Conservation (phyloP, 257 asterid species). For the Parsonsia alboflavescens region DNA sequence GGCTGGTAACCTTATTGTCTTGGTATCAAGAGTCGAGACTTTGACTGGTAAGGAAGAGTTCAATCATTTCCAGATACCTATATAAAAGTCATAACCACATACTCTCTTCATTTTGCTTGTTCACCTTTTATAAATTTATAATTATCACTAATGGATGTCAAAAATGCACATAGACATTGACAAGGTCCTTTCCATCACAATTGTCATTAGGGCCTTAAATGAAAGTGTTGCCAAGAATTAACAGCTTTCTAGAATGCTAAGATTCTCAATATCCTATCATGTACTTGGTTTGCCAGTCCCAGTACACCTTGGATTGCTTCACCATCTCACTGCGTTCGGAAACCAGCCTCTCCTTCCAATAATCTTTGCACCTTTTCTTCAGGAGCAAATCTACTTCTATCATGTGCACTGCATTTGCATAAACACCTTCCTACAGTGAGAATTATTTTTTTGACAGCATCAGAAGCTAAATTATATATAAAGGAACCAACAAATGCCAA, state of each 20-base stretch:
- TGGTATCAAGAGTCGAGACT: too few species aligned
- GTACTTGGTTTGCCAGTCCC: conserved; percentile 67
- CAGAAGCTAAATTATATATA: background rate
- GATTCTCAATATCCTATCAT: conserved; percentile 52
- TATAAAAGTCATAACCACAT: too few species aligned
- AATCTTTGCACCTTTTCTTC: conserved; percentile 67
- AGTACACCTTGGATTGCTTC: conserved; percentile 64
- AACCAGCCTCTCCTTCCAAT: conserved; percentile 64
- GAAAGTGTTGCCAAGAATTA: background rate
- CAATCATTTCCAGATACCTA: too few species aligned
- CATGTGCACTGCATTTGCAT: conserved; percentile 57
- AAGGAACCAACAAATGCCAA: background rate
- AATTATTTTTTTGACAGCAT: background rate
- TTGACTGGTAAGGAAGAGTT: too few species aligned
- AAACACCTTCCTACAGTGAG: conserved; percentile 54
- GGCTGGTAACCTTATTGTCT: too few species aligned
- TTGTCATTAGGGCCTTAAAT: background rate
- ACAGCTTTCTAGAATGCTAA: background rate
- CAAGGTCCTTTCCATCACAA: too few species aligned
- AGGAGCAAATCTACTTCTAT: conserved; percentile 60
- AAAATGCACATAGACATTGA: too few species aligned
- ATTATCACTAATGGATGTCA: too few species aligned
- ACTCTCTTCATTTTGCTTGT: too few species aligned
- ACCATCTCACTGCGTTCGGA: conserved; percentile 57
- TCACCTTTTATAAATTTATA: too few species aligned